Base-by-base conservation (phyloP, 2,329 filamentous ascomycete species). In the Elsinoe fawcettii region DNA sequence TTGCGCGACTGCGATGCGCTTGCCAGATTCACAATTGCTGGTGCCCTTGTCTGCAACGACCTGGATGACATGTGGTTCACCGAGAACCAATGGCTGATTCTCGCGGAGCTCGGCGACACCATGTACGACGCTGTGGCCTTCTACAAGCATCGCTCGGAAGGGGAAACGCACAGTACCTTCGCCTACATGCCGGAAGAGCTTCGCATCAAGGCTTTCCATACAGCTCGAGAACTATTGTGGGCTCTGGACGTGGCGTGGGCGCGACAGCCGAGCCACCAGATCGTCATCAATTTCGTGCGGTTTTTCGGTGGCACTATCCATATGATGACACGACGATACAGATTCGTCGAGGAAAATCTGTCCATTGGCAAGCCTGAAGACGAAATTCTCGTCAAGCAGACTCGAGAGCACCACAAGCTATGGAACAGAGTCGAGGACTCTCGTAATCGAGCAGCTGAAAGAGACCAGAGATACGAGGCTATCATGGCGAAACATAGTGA, bases 251-350 rank as follows among this genome's bases (percentile, higher is more conserved):
- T 60, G 2, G 64, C 61, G 1, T 67, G 58, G 58, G 63, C 62
- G 7, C 20, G 34, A 1, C 18, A 51, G 11, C 47, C 58, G 9
- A 37, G 46, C 18, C 20, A 44, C 47, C 59, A 44, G 7, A 7
- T 34, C 36, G 46, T 63, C 30, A 55, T 63, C 27, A 67, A 66
- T 58, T 66, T 71, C 36, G 5, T 69, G 5, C 66, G 69, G 1
- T 59, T 61, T 23, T 66, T 70, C 30, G 67, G 67, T 7, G 69
- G 68, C 2, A 65, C 69, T 1, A 63, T 70, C 23, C 67, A 71
- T 41, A 65, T 71, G 62, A 68, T 67, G 64, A 70, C 66, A 66
- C 62, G 68, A 16, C 60, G 68, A 3, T 70, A 71, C 59, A 64
- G 69, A 2, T 70, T 66, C 55, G 65, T 69, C 12, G 69, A 71